Percentiles rank a stretch among this genome's conserved stretches.
phyloP scores from a whole-genome alignment of 768 basidiomycete genomes.

The Sporobolomyces pararoseus region DNA sequence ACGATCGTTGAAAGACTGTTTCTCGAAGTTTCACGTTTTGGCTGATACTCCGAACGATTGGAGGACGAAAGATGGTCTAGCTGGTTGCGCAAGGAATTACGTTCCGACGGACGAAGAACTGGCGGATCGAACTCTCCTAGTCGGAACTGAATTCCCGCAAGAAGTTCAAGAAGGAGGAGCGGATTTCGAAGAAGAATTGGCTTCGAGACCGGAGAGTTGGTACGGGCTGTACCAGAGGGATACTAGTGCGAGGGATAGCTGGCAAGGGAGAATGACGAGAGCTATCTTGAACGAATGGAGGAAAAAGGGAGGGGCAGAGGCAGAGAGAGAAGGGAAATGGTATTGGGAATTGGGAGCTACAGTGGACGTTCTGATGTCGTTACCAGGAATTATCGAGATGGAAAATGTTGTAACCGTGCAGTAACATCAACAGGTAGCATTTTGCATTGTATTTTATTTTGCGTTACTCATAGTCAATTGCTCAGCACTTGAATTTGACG shows the following conservation, averaged over 20 bases:
- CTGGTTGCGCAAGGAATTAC: conserved; percentile 38
- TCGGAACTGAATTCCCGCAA: background rate
- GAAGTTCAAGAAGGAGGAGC: background rate
- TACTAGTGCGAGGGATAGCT: conserved; percentile 21
- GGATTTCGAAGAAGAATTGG: conserved; percentile 14
- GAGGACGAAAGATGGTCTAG: conserved; percentile 33
- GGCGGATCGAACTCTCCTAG: background rate
- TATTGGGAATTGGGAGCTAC: conserved; percentile 16
- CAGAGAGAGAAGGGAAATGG: conserved; percentile 8
- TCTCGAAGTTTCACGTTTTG: conserved; percentile 29
- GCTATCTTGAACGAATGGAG: conserved; percentile 28
- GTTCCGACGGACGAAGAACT: conserved; percentile 29
- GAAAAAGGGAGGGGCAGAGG: background rate
- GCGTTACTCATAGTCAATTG: no score
- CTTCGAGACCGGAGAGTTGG: conserved; percentile 23
- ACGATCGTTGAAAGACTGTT: conserved; percentile 29
- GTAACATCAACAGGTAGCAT: background rate
- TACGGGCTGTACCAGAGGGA: conserved; percentile 14
- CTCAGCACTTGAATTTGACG: no score
- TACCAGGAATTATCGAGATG: background rate
- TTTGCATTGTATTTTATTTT: background rate
- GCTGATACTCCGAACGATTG: conserved; percentile 31
- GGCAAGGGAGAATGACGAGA: conserved; percentile 35
- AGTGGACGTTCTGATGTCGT: background rate
- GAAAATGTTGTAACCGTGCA: background rate